Base-by-base conservation (phyloP, 1,284 basidiomycete genomes). In the Cutaneotrichosporon daszewskae region DNA sequence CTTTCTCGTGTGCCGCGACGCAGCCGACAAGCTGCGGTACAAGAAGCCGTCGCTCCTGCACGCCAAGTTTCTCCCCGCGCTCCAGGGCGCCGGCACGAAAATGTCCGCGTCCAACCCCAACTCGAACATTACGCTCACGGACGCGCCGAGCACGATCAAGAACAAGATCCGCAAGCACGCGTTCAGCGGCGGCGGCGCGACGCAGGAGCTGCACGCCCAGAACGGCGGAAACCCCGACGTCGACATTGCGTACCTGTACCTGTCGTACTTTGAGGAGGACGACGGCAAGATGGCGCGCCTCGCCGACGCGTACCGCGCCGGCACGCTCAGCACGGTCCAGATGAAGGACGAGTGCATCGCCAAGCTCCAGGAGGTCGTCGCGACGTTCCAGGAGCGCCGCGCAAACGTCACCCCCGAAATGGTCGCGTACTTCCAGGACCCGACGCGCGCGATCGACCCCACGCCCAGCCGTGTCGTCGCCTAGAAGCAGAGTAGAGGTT, bases 31-130 rank as follows among this genome's bases (percentile, higher is more conserved):
- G 62, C 81, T 99, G 61, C 94, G 91, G 72, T 95, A 95, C 73
- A 90, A 85, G 44, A 98, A 98, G 71, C 95, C 95, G 3, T 75
- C 85, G 7, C 79, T 97, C 22, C 76, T 99, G 40, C 91, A 97
- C 72, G 81, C 91, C 46, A 95, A 94, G 66, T 99, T 99, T 79
- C 95, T 99, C 75, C 95, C 95, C 5, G 92, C 95, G 1, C 77
- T 99, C 13, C 94, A 97, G 73, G 95, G 95, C 31, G 86, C 91
- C 5, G 89, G 95, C 70, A 95, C 90, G 31, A 99, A 99, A 75
- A 99, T 99, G 95, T 92, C 87, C 63, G 94, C 94, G 4, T 90
- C 86, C 39, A 85, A 92, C 68, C 77, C 83, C 26, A 92, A 87
- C 71, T 85, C 83, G 51, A 85, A 85, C 58, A 94, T 98, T 57